Percentiles rank a stretch among this genome's conserved stretches.
These are phyloP conservation scores for Diddensiella caesifluorescens DNA, from an alignment of 805 yeast species.

Conservation along the genomic window DNA sequence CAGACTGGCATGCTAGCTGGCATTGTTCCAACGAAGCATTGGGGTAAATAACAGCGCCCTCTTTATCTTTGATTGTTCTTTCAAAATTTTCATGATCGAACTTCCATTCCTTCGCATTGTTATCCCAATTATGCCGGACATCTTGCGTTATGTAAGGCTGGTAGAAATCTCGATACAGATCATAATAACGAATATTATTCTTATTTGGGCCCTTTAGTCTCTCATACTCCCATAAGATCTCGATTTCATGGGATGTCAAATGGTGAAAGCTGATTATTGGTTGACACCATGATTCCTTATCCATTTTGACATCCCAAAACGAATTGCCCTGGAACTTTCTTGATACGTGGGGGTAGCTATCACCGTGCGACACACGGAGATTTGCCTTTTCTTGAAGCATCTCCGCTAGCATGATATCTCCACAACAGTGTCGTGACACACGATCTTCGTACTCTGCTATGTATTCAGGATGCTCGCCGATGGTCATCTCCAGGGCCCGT, in stretches of 20 bases:
- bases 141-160: constrained; percentile 17
- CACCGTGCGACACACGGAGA: background rate
- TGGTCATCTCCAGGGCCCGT: constrained; percentile 27
- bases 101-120: constrained; percentile 1
- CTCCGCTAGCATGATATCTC: constrained; percentile 32
- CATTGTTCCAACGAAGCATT: constrained; percentile 17
- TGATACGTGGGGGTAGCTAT: constrained; percentile 11
- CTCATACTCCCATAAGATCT: constrained; percentile 32
- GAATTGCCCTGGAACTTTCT: constrained; percentile 32
- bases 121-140: constrained; percentile 18
- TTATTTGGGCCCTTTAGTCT: constrained; percentile 18
- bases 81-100: constrained; percentile 5
- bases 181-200: constrained; percentile 16
- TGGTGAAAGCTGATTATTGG: constrained; percentile 34
- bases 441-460: constrained; percentile 20
- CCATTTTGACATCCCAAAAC: constrained; percentile 15
- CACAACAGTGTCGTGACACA: constrained; percentile 30
- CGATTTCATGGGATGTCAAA: constrained; percentile 24
- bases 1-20: constrained; percentile 10
- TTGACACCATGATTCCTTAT: constrained; percentile 26
- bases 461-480: constrained; percentile 25
- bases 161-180: constrained; percentile 21
- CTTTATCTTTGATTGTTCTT: constrained; percentile 3
- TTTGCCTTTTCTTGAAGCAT: constrained; percentile 22
- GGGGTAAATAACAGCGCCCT: constrained; percentile 10